phyloP scores from a whole-genome alignment of 164 flowering plant species.

The Tetrastigma voinierianum region DNA sequence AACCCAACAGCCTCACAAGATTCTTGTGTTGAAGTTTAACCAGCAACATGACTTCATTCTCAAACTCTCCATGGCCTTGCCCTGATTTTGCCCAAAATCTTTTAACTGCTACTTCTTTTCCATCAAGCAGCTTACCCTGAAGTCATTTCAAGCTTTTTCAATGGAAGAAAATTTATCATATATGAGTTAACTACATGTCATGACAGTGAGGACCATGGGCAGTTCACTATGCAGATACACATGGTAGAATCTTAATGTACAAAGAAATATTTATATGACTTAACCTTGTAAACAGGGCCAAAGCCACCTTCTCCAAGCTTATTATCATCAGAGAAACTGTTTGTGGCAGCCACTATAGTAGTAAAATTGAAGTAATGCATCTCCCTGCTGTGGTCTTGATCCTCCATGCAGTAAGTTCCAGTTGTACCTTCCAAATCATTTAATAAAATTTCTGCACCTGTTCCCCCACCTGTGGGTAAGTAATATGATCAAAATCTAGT shows the following conservation, averaged over 20 bases:
- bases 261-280: too few species aligned
- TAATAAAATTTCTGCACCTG: too few species aligned
- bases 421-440: too few species aligned
- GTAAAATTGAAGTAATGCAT: conserved; percentile 11
- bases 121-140: conserved; percentile 39
- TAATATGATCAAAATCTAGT: too few species aligned
- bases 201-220: background rate
- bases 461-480: too few species aligned
- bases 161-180: background rate
- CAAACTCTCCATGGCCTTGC: conserved; percentile 44
- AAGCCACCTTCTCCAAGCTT: conserved; percentile 41
- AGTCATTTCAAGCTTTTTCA: background rate
- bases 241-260: background rate
- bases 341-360: conserved; percentile 25
- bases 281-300: conserved; percentile 50
- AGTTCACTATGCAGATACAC: conserved; percentile 1
- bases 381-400: too few species aligned
- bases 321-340: conserved; percentile 24
- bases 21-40: conserved; percentile 49
- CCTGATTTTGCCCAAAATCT: conserved; percentile 33
- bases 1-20: conserved; percentile 53
- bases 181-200: background rate
- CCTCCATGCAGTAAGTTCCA: too few species aligned
- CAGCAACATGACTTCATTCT: conserved; percentile 40
- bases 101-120: conserved; percentile 47